phyloP scores from a whole-genome alignment of 75 land plant species.

The Cunninghamia lanceolata region DNA sequence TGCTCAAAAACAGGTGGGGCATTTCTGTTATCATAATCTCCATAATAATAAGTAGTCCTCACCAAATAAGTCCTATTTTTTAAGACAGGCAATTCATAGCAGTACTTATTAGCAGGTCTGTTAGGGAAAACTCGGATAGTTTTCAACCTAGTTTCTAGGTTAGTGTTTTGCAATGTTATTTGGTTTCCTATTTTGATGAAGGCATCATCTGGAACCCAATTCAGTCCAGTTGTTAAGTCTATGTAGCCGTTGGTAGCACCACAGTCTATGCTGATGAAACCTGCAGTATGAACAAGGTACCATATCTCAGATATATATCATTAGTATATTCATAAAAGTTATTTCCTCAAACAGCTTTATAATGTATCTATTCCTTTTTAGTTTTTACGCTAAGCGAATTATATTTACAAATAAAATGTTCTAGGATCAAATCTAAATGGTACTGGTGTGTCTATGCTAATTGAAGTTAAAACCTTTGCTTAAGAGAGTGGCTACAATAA shows the following conservation, averaged over 20 bases:
- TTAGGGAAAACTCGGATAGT: slow-evolving; percentile 61
- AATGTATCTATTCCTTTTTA: no score
- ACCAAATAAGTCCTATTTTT: slow-evolving; percentile 43
- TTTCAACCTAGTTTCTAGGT: slow-evolving; percentile 24
- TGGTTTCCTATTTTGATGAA: slow-evolving; percentile 39
- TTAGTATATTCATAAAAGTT: no score
- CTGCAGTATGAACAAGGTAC: slow-evolving; percentile 16
- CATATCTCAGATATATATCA: not conserved
- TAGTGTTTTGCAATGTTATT: slow-evolving; percentile 10
- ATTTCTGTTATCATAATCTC: slow-evolving; percentile 49
- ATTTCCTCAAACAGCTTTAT: no score
- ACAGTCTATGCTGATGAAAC: slow-evolving; percentile 46
- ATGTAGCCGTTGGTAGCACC: slow-evolving; percentile 27
- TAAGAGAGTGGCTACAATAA: no score
- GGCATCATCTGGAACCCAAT: slow-evolving; percentile 42
- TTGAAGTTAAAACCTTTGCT: not conserved
- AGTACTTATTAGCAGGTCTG: slow-evolving; percentile 34
- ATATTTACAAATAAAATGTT: not conserved
- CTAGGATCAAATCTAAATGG: no score
- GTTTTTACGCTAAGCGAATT: not conserved
- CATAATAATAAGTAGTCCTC: slow-evolving; percentile 59
- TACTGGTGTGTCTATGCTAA: no score
- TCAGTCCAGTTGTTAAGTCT: slow-evolving; percentile 11
- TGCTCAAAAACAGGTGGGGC: slow-evolving; percentile 65
- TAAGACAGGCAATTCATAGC: slow-evolving; percentile 49